Conservation (phyloP, 768 basidiomycete genomes). For the Amanita thiersii region DNA sequence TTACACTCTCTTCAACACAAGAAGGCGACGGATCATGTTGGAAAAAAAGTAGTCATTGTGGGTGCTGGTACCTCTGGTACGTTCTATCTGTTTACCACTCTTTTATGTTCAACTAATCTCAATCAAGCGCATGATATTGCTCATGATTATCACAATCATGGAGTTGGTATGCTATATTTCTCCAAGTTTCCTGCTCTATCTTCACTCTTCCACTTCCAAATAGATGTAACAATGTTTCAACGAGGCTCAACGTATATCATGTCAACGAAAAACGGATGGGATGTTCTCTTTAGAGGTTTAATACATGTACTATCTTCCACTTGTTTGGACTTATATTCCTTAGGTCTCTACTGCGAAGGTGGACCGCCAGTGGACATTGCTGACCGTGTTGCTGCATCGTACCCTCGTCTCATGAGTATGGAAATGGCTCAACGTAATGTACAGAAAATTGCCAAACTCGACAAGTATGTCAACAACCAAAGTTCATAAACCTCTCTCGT, state of each 20-base stretch:
- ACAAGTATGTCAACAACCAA: conserved; percentile 22
- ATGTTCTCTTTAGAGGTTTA: conserved; percentile 19
- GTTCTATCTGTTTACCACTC: not conserved
- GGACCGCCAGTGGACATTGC: conserved; percentile 40
- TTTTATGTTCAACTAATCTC: not conserved
- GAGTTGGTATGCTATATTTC: conserved; percentile 18
- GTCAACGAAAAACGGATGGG: conserved; percentile 30
- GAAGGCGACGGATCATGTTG: conserved; percentile 36
- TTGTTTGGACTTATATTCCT: not conserved
- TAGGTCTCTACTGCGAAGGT: conserved; percentile 34
- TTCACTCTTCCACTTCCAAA: conserved; percentile 3
- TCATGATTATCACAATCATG: conserved; percentile 26
- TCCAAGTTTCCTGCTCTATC: not conserved
- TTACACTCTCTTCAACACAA: conserved; percentile 47
- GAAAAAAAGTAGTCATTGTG: conserved; percentile 62
- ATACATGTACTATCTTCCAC: not conserved
- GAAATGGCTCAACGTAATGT: conserved; percentile 15
- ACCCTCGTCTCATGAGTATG: conserved; percentile 26
- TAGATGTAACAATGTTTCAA: conserved; percentile 41
- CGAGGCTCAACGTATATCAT: conserved; percentile 47
- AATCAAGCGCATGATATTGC: conserved; percentile 31
- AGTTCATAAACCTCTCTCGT: not conserved
- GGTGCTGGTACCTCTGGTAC: conserved; percentile 58
- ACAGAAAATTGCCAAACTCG: conserved; percentile 21
- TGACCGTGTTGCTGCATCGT: conserved; percentile 41